A percentile compares a stretch with the other conserved stretches of the same genome.
Conservation (phyloP, 768 basidiomycete species). For the Fibroporia radiculosa region DNA sequence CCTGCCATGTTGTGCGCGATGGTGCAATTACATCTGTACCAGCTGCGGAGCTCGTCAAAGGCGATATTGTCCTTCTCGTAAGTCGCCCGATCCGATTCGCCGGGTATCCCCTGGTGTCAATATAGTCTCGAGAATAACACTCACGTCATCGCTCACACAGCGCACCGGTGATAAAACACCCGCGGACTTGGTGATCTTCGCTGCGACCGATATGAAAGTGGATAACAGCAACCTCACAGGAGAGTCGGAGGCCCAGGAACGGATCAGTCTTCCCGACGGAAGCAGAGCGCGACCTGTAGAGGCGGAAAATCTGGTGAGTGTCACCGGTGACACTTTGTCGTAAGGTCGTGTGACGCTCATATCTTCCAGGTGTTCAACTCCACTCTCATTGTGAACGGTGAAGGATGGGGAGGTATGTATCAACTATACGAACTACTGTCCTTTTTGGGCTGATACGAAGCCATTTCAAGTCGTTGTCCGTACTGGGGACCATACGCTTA, state of each 20-base stretch:
- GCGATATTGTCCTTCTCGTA: conserved; percentile 58
- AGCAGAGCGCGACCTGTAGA: conserved; percentile 43
- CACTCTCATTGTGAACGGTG: conserved; percentile 62
- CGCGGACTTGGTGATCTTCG: conserved; percentile 55
- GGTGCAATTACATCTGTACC: conserved; percentile 46
- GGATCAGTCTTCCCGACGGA: conserved; percentile 40
- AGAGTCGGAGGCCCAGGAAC: conserved; percentile 64
- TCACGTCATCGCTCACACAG: conserved; percentile 23
- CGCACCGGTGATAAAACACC: conserved; percentile 66
- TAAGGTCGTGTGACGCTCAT: conserved; percentile 4
- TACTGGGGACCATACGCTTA: conserved; percentile 60
- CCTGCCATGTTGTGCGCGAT: conserved; percentile 56
- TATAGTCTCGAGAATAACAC: neutral
- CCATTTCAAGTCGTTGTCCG: conserved; percentile 46
- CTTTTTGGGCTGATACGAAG: neutral
- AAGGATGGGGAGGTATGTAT: conserved; percentile 56
- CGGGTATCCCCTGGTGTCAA: too few species aligned
- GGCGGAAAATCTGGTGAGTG: conserved; percentile 52
- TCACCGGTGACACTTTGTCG: neutral
- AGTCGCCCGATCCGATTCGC: too few species aligned
- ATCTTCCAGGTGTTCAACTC: conserved; percentile 57
- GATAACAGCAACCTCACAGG: conserved; percentile 68
- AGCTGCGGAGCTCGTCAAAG: conserved; percentile 56
- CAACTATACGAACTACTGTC: neutral
- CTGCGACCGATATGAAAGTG: conserved; percentile 55